Percentiles rank a stretch among this genome's conserved stretches.
Conservation (phyloP, 2,329 filamentous ascomycete genomes). For the Trichophyton verrucosum region DNA sequence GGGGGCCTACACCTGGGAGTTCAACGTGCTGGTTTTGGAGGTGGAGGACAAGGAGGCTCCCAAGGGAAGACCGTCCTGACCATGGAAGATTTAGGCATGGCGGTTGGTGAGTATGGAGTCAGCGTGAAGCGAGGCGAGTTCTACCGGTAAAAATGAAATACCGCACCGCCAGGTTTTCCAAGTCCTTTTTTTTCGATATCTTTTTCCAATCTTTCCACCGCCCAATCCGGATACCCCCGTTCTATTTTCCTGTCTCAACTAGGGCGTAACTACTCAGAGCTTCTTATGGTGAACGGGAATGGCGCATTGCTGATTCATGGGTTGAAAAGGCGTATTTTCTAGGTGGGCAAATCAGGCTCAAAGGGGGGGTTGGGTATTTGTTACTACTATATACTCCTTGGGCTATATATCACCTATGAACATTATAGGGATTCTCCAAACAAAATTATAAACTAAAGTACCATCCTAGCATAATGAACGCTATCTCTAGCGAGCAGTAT, state of each 20-base stretch:
- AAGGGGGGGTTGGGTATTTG: background rate
- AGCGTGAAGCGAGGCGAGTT: constrained; percentile 97
- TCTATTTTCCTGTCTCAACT: background rate
- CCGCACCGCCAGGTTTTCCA: background rate
- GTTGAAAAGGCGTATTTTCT: background rate
- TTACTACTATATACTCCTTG: background rate
- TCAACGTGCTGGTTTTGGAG: constrained; percentile 69
- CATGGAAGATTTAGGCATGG: constrained; percentile 98
- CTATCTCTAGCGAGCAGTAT: background rate
- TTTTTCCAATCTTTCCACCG: background rate
- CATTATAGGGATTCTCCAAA: background rate
- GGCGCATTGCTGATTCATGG: constrained; percentile 1
- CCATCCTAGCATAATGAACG: too few relatives aligned
- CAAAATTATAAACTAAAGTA: background rate
- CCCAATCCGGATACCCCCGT: background rate
- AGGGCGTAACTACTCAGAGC: background rate
- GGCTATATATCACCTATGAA: background rate
- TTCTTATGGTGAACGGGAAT: background rate
- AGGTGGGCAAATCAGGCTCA: background rate
- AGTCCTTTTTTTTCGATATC: background rate
- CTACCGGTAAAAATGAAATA: constrained; percentile 52
- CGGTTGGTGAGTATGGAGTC: constrained; percentile 91
- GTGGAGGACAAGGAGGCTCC: constrained; percentile 66
- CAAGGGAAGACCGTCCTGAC: constrained; percentile 90
- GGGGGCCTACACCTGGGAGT: constrained; percentile 50